phyloP scores from a whole-genome alignment of 2,329 filamentous ascomycete genomes.

The Paracorniculantispora psalliotae region DNA sequence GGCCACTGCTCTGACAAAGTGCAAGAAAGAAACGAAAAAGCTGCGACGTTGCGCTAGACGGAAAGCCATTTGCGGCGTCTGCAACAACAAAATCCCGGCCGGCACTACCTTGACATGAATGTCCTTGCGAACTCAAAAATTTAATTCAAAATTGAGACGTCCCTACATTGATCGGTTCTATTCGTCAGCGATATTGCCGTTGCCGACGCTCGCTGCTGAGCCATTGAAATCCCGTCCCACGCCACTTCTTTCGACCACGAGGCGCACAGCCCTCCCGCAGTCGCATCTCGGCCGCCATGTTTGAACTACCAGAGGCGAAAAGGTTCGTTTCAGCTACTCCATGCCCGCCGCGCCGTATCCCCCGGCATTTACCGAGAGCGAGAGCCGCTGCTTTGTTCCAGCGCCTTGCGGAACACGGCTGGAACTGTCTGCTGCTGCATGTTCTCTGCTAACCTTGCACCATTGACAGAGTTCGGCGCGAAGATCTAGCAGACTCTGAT shows the following conservation, averaged over 20 bases:
- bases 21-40: not conserved
- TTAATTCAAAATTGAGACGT: not conserved
- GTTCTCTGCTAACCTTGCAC: not conserved
- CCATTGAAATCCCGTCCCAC: not conserved
- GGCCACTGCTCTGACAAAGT: not conserved
- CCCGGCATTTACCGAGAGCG: not conserved
- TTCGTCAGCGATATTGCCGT: not conserved
- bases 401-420: no score
- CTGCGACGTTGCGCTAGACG: not conserved
- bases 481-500: conserved; percentile 43
- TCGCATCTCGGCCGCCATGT: conserved; percentile 32
- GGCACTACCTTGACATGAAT: not conserved
- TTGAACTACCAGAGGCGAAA: conserved; percentile 48
- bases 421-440: no score
- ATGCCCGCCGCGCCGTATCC: not conserved
- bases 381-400: no score
- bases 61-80: not conserved
- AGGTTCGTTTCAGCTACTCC: conserved; percentile 31
- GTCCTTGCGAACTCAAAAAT: not conserved
- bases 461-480: conserved; percentile 46
- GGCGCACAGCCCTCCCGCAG: not conserved
- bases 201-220: not conserved
- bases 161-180: not conserved
- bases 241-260: not conserved
- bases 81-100: not conserved